Evolutionary conservation across 768 basidiomycete genomes (phyloP), one percentile per base, ranked within the genome.

Genomic region (button mushroom (Agaricus bisporus)): DNA sequence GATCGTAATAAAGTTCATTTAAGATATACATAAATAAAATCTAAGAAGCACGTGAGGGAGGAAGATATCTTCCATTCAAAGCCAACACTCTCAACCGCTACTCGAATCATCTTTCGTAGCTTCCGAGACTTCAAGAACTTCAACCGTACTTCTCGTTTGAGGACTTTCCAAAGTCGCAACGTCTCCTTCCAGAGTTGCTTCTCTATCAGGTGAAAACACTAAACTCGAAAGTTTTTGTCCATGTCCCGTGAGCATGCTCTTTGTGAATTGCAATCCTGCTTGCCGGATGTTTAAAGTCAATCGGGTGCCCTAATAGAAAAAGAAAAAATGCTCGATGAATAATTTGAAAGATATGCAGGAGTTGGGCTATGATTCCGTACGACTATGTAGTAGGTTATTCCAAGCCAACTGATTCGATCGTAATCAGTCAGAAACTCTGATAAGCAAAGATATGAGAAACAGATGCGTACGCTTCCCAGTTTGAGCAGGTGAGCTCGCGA

Each of bases 231-330:
- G 22, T 22, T 22, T 4, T 38, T 8, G 32, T 8, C 32, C n/a
- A 44, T 22, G 22, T 52, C 12, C 38, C 10, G 51, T n/a, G 51
- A 52, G 15, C 51, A 52, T 52, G 36, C 51, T 52, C 3, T 35
- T 52, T 3, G 42, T 47, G 18, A 38, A 45, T 36, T 51, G 39
- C 6, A 18, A 9, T 10, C 42, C 49, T 5, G 55, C 36, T 22
- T 18, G 17, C 9, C 55, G 49, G 12, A 56, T 44, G n/a, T 56
- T 56, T 26, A 56, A 17, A 22, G 51, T 56, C 17, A 56, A 37
- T 15, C 55, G 49, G 4, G 49, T 50, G 17, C 55, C 55, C 55
- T 45, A n/a, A 25, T 8, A 22, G 22, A 22, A 22, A 4, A 2
- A 22, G 22, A 22, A 22, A 4, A 36, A 5, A 17, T 4, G 17